Evolutionary conservation across 106 monocot species (phyloP), one percentile per base, ranked within the genome.

Genomic region (Dendrobium catenatum): DNA sequence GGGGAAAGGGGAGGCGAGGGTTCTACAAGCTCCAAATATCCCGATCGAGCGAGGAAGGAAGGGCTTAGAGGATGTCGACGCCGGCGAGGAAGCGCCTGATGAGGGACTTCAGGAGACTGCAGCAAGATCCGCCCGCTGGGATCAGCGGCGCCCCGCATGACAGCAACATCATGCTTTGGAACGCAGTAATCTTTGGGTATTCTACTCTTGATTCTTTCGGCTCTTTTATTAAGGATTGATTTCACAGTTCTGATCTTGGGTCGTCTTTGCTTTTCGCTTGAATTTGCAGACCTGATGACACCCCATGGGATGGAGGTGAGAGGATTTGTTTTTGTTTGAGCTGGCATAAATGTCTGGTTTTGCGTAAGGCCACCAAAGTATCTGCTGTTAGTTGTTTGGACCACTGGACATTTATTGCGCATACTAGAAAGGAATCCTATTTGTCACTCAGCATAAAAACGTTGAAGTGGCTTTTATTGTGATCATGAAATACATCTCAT

Each of bases 81-180:
- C 90, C 93, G 20, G 82, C 93, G 81, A 86, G 93, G 81, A 93
- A 93, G 88, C 80, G 93, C 55, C 72, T 93, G 86, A 90, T 93
- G 88, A 88, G 93, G 81, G 93, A 93, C 76, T 93, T 93, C 86
- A 93, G 88, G 84, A 55, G 93, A 79, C 72, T 93, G 77, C 93
- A 90, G 81, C 89, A 86, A 80, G 93, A 93, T 76, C 93, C 93
- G 42, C 93, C 92, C 2, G 92, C 92, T 5, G 92, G 92, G 75
- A 92, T 92, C 79, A 92, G 92, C 37, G 92, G 92, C 7, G 92
- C 93, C 17, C 93, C 93, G 15, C 88, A 90, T 43, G 93, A 90
- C 76, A 93, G 90, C 79, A 93, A 93, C 81, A 93, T 93, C 83
- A 90, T 93, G 93, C 83, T 93, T 0, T 93, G 89, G 93, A 90